Evolutionary conservation across 345 rosid genomes (phyloP).

Genomic region (Microcos paniculata): DNA sequence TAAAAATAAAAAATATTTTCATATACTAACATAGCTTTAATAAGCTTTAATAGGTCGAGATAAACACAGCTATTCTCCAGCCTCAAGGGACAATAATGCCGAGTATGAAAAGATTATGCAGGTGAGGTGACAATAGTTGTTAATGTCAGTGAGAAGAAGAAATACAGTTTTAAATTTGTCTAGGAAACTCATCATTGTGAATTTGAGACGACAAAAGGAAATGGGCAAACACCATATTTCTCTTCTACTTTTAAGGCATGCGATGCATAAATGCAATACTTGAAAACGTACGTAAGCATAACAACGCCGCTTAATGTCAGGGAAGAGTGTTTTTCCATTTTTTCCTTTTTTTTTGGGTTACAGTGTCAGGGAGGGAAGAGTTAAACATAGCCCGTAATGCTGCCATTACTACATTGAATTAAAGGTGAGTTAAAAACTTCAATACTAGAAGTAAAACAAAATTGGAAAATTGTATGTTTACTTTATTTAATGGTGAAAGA

Average conservation of each 20-base stretch:
- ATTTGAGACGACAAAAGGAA: not conserved
- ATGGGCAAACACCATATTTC: not conserved
- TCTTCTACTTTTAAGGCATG: not conserved
- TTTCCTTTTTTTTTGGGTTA: too few relatives aligned
- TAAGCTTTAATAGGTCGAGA: not conserved
- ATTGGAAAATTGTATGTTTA: too few relatives aligned
- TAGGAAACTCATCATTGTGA: not conserved
- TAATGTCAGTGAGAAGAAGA: not conserved
- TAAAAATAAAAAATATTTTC: too few relatives aligned
- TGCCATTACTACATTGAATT: too few relatives aligned
- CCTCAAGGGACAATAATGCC: not conserved
- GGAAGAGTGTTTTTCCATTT: too few relatives aligned
- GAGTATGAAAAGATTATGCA: not conserved
- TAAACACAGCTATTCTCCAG: not conserved
- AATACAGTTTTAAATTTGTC: not conserved
- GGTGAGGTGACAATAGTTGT: not conserved
- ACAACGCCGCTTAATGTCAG: not conserved
- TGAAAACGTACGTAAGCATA: not conserved
- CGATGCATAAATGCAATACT: not conserved
- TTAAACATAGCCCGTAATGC: too few relatives aligned
- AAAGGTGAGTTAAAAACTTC: too few relatives aligned
- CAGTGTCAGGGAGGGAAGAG: too few relatives aligned
- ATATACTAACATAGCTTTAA: too few relatives aligned
- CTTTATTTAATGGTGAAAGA: too few relatives aligned
- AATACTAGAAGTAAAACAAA: too few relatives aligned